These are phyloP conservation scores for Candida xyloterini DNA, from an alignment of 805 yeast species.

Conservation along the genomic window DNA sequence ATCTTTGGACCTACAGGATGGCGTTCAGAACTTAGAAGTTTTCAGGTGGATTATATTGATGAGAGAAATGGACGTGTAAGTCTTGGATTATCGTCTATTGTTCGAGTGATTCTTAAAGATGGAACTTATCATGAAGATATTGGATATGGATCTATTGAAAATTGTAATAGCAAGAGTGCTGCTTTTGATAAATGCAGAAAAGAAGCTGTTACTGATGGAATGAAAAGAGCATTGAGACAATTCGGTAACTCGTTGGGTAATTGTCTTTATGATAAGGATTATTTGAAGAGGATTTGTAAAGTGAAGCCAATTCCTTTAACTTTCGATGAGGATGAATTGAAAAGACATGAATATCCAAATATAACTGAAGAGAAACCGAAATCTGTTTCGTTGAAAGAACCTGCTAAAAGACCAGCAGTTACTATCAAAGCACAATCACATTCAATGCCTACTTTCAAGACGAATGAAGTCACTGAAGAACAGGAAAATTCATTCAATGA, in stretches of 20 bases:
- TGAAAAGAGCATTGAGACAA: conserved; percentile 73
- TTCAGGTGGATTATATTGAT: conserved; percentile 70
- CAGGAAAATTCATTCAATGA: conserved; percentile 47
- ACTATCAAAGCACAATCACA: conserved; percentile 9
- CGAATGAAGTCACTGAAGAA: conserved; percentile 4
- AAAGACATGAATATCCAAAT: conserved; percentile 27
- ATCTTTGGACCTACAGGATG: conserved; percentile 84
- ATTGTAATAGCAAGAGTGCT: conserved; percentile 63
- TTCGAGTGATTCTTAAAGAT: conserved; percentile 70
- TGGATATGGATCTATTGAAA: conserved; percentile 74
- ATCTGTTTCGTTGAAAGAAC: conserved; percentile 10
- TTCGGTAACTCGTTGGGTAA: conserved; percentile 81
- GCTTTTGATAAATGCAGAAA: conserved; percentile 81
- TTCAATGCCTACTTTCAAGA: conserved; percentile 11
- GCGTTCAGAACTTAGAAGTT: conserved; percentile 66
- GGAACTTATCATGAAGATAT: conserved; percentile 79
- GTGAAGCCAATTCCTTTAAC: conserved; percentile 34
- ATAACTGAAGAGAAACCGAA: conserved; percentile 7
- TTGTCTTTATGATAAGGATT: conserved; percentile 76
- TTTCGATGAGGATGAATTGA: conserved; percentile 31
- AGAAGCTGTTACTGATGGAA: conserved; percentile 82
- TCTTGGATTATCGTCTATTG: conserved; percentile 68
- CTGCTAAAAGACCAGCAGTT: conserved; percentile 3
- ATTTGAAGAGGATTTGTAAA: conserved; percentile 48
- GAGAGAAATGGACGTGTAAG: conserved; percentile 54